Evolutionary conservation across 2,329 filamentous ascomycete species (phyloP), one percentile per base, ranked within the genome.

Genomic region (Penicillium sp.): DNA sequence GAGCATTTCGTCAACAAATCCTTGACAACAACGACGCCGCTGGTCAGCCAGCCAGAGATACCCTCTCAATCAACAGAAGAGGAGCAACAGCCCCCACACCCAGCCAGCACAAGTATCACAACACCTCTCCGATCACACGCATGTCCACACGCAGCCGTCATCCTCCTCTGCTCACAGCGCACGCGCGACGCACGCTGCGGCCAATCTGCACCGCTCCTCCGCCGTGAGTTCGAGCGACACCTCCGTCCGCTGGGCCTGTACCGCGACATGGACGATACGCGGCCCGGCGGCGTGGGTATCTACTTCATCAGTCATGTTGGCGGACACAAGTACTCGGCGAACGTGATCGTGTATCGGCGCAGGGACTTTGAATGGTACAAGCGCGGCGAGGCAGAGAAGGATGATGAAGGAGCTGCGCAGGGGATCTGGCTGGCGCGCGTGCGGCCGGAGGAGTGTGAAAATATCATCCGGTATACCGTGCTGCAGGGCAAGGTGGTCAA

Each of bases 271-370:
- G 85, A 95, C 67, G 94, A 99, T 69, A 86, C 91, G 70, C 78
- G 94, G 51, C 90, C 92, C 0, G 92, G 92, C 10, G 94, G 94
- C 11, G 92, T 96, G 5, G 92, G 90, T 0, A 89, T 99, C 58
- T 96, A 96, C 75, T 97, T 96, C 69, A 95, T 97, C 67, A 92
- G 86, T 61, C 94, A 99, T 67, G 91, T 96, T 2, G 94, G 94
- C 25, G 94, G 94, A 0, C 94, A 99, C 77, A 96, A 96, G 76
- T 97, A 95, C 74, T 86, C 87, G 42, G 94, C 94, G 25, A 99
- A 99, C 65, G 84, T 97, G 62, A 89, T 99, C 77, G 79, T 99
- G 1, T 97, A 99, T 71, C 82, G 94, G 9, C 80, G 81, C 16
- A 77, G 79, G 7, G 72, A 69, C 55, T 67, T 71, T 22, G 67